Evolutionary conservation across 108 stramenopile species (phyloP), one percentile per base, ranked within the genome.

Genomic region (Licmophora abbreviata): DNA sequence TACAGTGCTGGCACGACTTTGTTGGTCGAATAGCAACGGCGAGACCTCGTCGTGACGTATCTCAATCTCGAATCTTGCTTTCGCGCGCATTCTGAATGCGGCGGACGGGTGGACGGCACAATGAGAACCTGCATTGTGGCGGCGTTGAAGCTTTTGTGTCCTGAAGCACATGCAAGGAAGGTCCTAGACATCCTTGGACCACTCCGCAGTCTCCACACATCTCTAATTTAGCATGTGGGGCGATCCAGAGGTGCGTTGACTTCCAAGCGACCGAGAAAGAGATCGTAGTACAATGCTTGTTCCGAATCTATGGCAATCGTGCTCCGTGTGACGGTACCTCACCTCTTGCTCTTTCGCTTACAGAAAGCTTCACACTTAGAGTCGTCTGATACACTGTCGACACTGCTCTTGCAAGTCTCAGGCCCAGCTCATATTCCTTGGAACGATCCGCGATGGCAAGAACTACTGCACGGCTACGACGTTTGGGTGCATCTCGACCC

Each of bases 361-460:
- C 48, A 50, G 3, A 36, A 61, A 42, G 76, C 76, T n/a, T 41
- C 59, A 10, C 53, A 54, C 14, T 46, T 77, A 50, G 60, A 66
- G 18, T 58, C 50, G 30, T 51, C 51, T 24, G 76, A 77, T 51
- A 37, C 48, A 29, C 61, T 77, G 1, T 65, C 69, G 7, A 46
- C 45, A 9, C 40, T 77, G n/a, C 48, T 88, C 41, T 66, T 77
- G 35, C 76, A 80, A 72, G 64, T 82, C 20, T 66, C 73, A 9
- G 70, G 81, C 26, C 83, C 87, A 8, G 77, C 72, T 1, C 80
- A 79, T 40, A 63, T 84, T 62, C 76, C 80, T 18, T 85, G 68
- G 62, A 49, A 79, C 8, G 87, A 88, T 55, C 38, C 64, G 20
- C 68, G 80, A 48, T 89, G 88, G 88, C 77, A 83, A 61, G 76